A percentile compares a stretch with the other conserved stretches of the same genome.
These are phyloP conservation scores for Astrothelium macrocarpum DNA, from an alignment of 495 filamentous ascomycete species.

Conservation along the genomic window DNA sequence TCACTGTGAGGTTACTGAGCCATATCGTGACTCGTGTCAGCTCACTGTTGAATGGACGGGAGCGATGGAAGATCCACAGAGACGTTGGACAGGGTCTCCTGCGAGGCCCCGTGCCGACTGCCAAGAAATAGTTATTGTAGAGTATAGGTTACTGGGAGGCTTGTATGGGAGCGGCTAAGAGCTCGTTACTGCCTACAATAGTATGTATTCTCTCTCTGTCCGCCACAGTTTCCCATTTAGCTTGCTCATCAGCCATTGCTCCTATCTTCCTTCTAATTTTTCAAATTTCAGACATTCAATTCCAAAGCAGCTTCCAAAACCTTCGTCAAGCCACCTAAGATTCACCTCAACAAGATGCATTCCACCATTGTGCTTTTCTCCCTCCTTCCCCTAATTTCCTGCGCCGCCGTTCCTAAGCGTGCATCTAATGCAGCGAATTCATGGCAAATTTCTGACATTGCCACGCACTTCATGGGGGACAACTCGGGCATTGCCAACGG, in stretches of 20 bases:
- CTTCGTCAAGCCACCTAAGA: background rate
- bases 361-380: background rate
- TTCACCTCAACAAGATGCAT: background rate
- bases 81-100: background rate
- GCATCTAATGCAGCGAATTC: background rate
- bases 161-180: background rate
- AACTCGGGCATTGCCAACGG: slow-evolving; percentile 4
- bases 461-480: slow-evolving; percentile 4
- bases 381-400: background rate
- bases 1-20: slow-evolving; percentile 1
- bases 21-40: background rate
- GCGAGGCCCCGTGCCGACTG: background rate
- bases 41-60: background rate
- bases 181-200: background rate
- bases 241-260: background rate
- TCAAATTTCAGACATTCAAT: background rate
- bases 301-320: background rate
- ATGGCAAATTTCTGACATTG: background rate
- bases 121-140: background rate
- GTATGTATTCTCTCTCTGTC: background rate
- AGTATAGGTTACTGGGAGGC: background rate
- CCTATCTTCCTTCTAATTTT: background rate
- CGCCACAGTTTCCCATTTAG: background rate
- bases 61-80: background rate
- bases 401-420: background rate